Evolutionary conservation across 2,329 filamentous ascomycete genomes (phyloP).

Genomic region (Talaromyces sp.): DNA sequence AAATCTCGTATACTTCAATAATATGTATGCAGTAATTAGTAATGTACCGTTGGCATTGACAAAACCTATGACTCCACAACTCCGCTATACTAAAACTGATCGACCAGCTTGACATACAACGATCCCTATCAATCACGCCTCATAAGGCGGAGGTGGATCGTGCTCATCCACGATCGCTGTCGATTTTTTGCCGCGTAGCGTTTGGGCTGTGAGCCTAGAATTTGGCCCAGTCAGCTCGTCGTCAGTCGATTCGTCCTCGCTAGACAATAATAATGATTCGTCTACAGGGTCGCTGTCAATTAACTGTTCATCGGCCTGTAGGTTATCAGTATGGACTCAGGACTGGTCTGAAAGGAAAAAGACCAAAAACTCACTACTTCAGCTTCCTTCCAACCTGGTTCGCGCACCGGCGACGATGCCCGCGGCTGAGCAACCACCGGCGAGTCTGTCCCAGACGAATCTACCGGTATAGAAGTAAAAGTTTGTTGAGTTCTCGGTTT

Average conservation of each 20-base stretch:
- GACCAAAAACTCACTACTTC: constrained; percentile 6
- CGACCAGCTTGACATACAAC: not conserved
- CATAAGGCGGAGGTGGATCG: constrained; percentile 9
- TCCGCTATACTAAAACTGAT: not conserved
- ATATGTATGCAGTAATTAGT: no score
- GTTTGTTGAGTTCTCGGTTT: not conserved
- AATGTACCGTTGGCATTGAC: no score
- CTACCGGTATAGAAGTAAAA: not conserved
- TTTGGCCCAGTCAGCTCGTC: not conserved
- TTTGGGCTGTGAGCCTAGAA: not conserved
- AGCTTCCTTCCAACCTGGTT: constrained; percentile 8
- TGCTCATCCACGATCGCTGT: not conserved
- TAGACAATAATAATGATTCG: not conserved
- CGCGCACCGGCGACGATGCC: not conserved
- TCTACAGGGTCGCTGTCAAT: not conserved
- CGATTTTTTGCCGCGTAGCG: not conserved
- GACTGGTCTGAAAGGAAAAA: not conserved
- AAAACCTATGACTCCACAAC: not conserved
- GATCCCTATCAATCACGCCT: not conserved
- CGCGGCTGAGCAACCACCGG: not conserved
- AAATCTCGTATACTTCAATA: not conserved
- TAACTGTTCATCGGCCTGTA: not conserved
- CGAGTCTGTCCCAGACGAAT: not conserved
- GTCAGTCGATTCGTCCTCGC: constrained; percentile 3
- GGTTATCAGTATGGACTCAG: not conserved